Conservation (phyloP, 345 rosid species). For the Zanthoxylum bungeanum region DNA sequence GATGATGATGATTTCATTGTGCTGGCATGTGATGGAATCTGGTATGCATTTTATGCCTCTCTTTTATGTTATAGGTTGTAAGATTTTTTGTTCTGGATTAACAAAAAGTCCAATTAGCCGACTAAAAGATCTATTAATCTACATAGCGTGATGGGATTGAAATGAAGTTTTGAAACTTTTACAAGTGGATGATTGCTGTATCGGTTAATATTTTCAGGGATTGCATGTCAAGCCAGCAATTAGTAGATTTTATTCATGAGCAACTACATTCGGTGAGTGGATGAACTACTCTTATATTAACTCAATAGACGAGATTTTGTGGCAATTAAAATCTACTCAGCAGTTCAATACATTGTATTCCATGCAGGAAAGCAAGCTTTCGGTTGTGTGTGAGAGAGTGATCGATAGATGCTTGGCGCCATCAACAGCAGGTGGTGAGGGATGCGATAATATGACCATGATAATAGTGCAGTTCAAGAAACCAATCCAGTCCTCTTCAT, state of each 20-base stretch:
- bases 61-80: not conserved
- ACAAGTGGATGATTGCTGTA: not conserved
- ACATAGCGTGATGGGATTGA: not conserved
- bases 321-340: no score
- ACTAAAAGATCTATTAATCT: not conserved
- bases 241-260: slow-evolving; percentile 86
- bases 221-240: slow-evolving; percentile 95
- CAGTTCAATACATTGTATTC: not conserved
- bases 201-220: slow-evolving; percentile 83
- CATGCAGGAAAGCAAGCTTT: slow-evolving; percentile 86
- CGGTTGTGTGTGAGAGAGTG: slow-evolving; percentile 75
- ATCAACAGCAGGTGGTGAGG: slow-evolving; percentile 76
- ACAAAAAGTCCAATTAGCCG: not conserved
- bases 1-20: slow-evolving; percentile 93
- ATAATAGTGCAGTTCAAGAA: slow-evolving; percentile 89
- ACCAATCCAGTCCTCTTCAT: slow-evolving; percentile 27
- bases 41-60: slow-evolving; percentile 46
- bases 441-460: slow-evolving; percentile 99
- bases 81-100: not conserved
- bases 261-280: slow-evolving; percentile 58
- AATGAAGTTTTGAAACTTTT: not conserved
- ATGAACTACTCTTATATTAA: not conserved
- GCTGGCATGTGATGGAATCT: slow-evolving; percentile 96
- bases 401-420: slow-evolving; percentile 90
- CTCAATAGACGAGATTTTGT: not conserved